Evolutionary conservation across 805 yeast species (phyloP).

Genomic region (Yamadazyma endophytica): DNA sequence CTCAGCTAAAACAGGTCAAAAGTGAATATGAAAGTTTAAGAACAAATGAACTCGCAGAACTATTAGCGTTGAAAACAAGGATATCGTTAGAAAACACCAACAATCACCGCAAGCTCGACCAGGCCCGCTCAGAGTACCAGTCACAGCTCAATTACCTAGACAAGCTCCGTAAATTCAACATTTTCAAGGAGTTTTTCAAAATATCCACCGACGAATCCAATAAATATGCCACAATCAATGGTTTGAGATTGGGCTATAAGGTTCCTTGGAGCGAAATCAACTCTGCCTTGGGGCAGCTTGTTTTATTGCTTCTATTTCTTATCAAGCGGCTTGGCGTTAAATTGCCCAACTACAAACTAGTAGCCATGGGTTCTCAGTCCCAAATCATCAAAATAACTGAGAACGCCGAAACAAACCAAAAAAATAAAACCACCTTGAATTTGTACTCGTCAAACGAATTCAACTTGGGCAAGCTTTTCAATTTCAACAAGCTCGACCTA

Average conservation of each 20-base stretch:
- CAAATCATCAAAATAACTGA: constrained; percentile 51
- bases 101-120: constrained; percentile 53
- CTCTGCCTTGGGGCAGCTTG: constrained; percentile 85
- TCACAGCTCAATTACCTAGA: constrained; percentile 63
- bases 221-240: constrained; percentile 83
- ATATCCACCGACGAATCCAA: constrained; percentile 70
- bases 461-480: constrained; percentile 64
- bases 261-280: constrained; percentile 91
- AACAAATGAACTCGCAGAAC: constrained; percentile 41
- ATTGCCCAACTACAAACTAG: constrained; percentile 56
- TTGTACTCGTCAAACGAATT: constrained; percentile 69
- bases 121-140: constrained; percentile 60
- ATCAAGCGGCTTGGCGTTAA: constrained; percentile 51
- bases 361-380: constrained; percentile 84
- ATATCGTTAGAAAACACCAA: constrained; percentile 50
- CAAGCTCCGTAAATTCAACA: constrained; percentile 68
- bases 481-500: constrained; percentile 71
- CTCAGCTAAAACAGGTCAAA: constrained; percentile 44
- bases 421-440: constrained; percentile 44
- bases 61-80: constrained; percentile 49
- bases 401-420: constrained; percentile 3
- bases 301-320: constrained; percentile 64
- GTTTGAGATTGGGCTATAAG: constrained; percentile 69
- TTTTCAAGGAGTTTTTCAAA: constrained; percentile 76
- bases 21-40: constrained; percentile 30